Conservation (phyloP, 2,329 filamentous ascomycete genomes). For the Neofusicoccum laricinum region DNA sequence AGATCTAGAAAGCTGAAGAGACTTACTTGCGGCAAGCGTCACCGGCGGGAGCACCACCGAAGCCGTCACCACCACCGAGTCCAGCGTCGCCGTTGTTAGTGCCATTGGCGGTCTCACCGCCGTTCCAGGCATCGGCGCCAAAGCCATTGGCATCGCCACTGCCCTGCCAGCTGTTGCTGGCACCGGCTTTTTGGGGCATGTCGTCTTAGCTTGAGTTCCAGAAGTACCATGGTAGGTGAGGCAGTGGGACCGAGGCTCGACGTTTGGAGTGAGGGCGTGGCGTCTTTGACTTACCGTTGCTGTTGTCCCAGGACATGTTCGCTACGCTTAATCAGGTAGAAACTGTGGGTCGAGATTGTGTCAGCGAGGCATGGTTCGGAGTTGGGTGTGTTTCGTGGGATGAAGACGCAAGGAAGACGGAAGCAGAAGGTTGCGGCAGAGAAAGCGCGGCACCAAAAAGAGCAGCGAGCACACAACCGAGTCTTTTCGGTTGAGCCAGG, state of each 20-base stretch:
- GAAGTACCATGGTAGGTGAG: not conserved
- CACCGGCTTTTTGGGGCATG: not conserved
- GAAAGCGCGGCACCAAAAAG: not conserved
- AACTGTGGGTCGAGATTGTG: not conserved
- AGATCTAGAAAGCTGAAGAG: not conserved
- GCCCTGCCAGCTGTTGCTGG: not conserved
- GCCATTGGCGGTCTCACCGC: not conserved
- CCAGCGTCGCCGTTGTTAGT: not conserved
- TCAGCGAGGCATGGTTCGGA: not conserved
- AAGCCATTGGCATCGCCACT: not conserved
- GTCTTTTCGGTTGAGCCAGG: no score
- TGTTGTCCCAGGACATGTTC: not conserved
- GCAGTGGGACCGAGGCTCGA: not conserved
- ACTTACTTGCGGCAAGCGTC: conserved; percentile 17
- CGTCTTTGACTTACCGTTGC: not conserved
- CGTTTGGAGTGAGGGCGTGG: no score
- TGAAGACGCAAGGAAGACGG: not conserved
- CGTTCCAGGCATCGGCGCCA: not conserved
- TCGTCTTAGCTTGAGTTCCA: not conserved
- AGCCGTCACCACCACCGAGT: conserved; percentile 10
- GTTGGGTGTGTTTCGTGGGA: not conserved
- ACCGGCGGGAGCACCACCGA: not conserved
- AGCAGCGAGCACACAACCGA: not conserved
- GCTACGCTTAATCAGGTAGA: not conserved
- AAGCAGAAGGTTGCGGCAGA: no score